phyloP scores from a whole-genome alignment of 768 basidiomycete genomes.

The Ramaria sp. region DNA sequence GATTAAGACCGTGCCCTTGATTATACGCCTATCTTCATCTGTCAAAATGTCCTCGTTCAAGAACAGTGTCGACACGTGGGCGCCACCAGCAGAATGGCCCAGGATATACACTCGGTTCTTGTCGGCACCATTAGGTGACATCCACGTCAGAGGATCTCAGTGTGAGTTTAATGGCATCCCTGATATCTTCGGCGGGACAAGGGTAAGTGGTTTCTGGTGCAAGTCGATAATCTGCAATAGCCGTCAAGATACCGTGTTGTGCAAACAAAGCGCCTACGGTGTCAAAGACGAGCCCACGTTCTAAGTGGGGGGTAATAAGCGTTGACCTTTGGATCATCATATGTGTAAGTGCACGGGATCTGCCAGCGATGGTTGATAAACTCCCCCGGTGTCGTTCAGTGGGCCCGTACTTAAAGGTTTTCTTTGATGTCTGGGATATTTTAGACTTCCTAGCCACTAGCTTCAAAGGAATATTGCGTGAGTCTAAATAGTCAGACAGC shows the following conservation, averaged over 20 bases:
- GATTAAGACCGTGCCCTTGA: conserved; percentile 37
- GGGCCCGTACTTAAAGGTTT: conserved; percentile 47
- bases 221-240: conserved; percentile 62
- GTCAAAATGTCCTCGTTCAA: conserved; percentile 28
- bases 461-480: conserved; percentile 37
- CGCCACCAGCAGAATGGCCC: conserved; percentile 55
- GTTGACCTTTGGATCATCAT: conserved; percentile 37
- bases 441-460: conserved; percentile 35
- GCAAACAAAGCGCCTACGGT: conserved; percentile 55
- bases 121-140: conserved; percentile 21
- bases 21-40: conserved; percentile 20
- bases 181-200: conserved; percentile 42
- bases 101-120: conserved; percentile 34
- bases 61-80: conserved; percentile 36
- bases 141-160: neutral
- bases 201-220: conserved; percentile 50
- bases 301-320: conserved; percentile 45
- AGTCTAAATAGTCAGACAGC: conserved; percentile 20
- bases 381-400: conserved; percentile 40
- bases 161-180: conserved; percentile 46
- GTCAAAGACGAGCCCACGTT: conserved; percentile 39
- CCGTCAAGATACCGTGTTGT: conserved; percentile 43
- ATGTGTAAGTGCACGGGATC: neutral
- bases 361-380: neutral
- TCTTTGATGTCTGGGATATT: conserved; percentile 38